Conservation (phyloP, 495 filamentous ascomycete species). For the Hyaloscypha finlandica region DNA sequence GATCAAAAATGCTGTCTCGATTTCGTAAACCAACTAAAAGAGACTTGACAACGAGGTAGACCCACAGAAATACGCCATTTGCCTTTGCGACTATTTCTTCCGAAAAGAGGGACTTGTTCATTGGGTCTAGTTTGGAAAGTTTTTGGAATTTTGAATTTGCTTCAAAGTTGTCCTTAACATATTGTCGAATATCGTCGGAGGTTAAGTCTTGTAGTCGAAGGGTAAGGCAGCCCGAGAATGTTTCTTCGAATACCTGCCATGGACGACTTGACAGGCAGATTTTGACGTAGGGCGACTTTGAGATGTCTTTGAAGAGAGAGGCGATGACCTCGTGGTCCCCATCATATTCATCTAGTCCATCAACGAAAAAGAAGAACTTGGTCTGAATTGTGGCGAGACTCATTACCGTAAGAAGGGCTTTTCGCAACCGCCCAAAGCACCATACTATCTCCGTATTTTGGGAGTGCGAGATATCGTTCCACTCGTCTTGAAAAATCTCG, state of each 20-base stretch:
- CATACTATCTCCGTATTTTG: neutral
- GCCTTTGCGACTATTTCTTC: too few relatives aligned
- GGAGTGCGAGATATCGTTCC: neutral
- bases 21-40: too few relatives aligned
- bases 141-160: neutral
- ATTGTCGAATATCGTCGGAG: slow-evolving; percentile 10
- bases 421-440: neutral
- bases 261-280: slow-evolving; percentile 40
- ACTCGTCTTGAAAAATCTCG: slow-evolving; percentile 22
- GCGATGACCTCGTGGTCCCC: slow-evolving; percentile 23
- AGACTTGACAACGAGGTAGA: too few relatives aligned
- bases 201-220: slow-evolving; percentile 19
- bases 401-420: slow-evolving; percentile 4
- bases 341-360: too few relatives aligned
- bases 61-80: too few relatives aligned
- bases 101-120: too few relatives aligned
- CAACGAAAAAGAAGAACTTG: too few relatives aligned
- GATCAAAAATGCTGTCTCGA: too few relatives aligned
- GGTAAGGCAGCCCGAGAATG: slow-evolving; percentile 10
- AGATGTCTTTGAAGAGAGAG: slow-evolving; percentile 21
- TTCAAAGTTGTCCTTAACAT: neutral
- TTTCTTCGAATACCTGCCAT: slow-evolving; percentile 32
- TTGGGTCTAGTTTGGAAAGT: too few relatives aligned
- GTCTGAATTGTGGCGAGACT: too few relatives aligned
- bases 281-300: slow-evolving; percentile 31